Percentiles rank a stretch among this genome's conserved stretches.
Conservation (phyloP, 2,329 filamentous ascomycete species). For the Ophioceras dolichostomum region DNA sequence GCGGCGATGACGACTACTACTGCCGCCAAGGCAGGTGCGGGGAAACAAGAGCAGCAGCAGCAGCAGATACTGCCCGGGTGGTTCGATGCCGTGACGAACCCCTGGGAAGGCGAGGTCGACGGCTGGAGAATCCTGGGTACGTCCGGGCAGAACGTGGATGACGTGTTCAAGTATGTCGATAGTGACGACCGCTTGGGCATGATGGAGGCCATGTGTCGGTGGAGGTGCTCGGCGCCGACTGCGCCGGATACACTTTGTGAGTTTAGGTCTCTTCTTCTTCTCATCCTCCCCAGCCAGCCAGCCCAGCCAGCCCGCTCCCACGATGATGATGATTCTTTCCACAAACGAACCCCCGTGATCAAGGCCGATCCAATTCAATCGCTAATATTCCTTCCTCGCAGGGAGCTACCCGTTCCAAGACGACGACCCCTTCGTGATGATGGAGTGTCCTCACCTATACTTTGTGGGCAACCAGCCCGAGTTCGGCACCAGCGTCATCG, state of each 20-base stretch:
- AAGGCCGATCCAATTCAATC: too few species aligned
- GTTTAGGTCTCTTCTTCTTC: too few species aligned
- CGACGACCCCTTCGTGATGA: slow-evolving; percentile 80
- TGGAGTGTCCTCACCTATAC: slow-evolving; percentile 78
- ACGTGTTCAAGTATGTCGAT: slow-evolving; percentile 77
- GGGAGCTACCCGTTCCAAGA: slow-evolving; percentile 96
- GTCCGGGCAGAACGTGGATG: slow-evolving; percentile 85
- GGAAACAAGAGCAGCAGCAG: too few species aligned
- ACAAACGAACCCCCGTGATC: too few species aligned
- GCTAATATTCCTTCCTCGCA: slow-evolving; percentile 26
- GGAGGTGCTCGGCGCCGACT: slow-evolving; percentile 84
- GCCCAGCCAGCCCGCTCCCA: too few species aligned
- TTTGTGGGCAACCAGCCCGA: slow-evolving; percentile 76
- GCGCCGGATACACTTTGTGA: slow-evolving; percentile 90
- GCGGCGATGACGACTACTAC: slow-evolving; percentile 25
- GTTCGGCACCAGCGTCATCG: slow-evolving; percentile 61
- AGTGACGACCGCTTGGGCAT: slow-evolving; percentile 62
- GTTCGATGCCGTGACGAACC: slow-evolving; percentile 86
- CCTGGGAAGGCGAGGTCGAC: slow-evolving; percentile 81
- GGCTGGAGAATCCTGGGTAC: slow-evolving; percentile 82
- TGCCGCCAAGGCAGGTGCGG: slow-evolving; percentile 3
- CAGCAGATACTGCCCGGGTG: too few species aligned
- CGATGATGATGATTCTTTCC: too few species aligned
- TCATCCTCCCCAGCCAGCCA: too few species aligned
- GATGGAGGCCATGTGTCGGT: slow-evolving; percentile 90